These are phyloP conservation scores for Syncephalastrum racemosum DNA, from an alignment of 371 early-diverging fungal species.

Conservation along the genomic window DNA sequence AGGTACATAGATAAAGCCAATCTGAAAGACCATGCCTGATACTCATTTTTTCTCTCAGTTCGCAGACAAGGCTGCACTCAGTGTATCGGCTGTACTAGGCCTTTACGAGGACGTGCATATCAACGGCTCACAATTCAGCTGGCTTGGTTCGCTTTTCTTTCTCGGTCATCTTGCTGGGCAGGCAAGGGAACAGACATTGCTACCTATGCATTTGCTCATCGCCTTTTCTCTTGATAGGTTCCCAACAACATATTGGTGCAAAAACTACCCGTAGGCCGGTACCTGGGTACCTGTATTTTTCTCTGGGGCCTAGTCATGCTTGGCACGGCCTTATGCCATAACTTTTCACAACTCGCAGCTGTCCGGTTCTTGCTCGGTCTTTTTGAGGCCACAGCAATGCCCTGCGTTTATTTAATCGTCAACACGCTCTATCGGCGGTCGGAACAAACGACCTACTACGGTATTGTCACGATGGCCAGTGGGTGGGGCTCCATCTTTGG, in stretches of 20 bases:
- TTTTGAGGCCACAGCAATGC: constrained; percentile 23
- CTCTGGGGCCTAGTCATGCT: constrained; percentile 21
- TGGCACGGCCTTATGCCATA: constrained; percentile 22
- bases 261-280: constrained; percentile 24
- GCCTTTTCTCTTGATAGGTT: constrained; percentile 3
- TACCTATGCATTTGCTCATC: not conserved
- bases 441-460: constrained; percentile 24
- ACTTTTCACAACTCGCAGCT: constrained; percentile 27
- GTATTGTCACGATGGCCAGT: constrained; percentile 21
- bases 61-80: constrained; percentile 14
- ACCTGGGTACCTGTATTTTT: constrained; percentile 19
- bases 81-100: constrained; percentile 12
- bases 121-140: constrained; percentile 13
- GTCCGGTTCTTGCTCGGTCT: constrained; percentile 28
- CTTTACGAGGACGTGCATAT: constrained; percentile 13
- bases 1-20: not conserved
- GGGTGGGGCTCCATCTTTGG: constrained; percentile 30
- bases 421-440: constrained; percentile 15
- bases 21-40: no score
- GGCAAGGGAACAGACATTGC: not conserved
- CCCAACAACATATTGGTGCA: constrained; percentile 34
- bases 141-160: constrained; percentile 18
- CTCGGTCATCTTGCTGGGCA: constrained; percentile 18
- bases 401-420: constrained; percentile 27
- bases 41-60: not conserved